Evolutionary conservation across 2,329 filamentous ascomycete species (phyloP).

Genomic region (Exophiala sp.): DNA sequence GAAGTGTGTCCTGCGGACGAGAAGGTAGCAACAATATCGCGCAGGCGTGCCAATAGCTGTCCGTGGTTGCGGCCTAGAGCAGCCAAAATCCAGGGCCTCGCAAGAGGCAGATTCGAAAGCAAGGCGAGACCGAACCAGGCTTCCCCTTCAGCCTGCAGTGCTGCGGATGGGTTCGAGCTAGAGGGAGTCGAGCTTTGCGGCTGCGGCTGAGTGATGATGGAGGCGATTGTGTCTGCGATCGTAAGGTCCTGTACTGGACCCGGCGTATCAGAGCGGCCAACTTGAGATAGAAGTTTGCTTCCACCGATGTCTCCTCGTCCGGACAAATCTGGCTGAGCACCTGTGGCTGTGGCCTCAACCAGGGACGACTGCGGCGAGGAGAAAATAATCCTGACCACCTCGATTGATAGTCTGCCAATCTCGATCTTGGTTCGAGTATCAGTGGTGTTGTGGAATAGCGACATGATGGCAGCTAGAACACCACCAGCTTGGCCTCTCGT

Average conservation of each 20-base stretch:
- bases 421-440: slow-evolving; percentile 15
- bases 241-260: not conserved
- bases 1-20: not conserved
- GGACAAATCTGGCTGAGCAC: too few species aligned
- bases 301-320: too few species aligned
- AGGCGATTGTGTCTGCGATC: slow-evolving; percentile 10
- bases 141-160: slow-evolving; percentile 12
- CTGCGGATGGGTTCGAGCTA: not conserved
- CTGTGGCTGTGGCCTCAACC: not conserved
- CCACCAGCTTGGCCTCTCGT: not conserved
- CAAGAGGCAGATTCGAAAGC: slow-evolving; percentile 8
- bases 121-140: slow-evolving; percentile 23
- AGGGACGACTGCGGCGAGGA: not conserved
- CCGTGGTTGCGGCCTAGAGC: slow-evolving; percentile 4
- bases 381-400: slow-evolving; percentile 17
- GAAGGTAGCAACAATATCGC: not conserved
- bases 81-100: slow-evolving; percentile 6
- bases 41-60: slow-evolving; percentile 5
- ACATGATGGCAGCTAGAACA: slow-evolving; percentile 4
- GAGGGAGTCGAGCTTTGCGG: not conserved
- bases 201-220: slow-evolving; percentile 5
- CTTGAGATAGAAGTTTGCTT: not conserved
- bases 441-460: slow-evolving; percentile 11
- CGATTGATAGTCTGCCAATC: slow-evolving; percentile 17
- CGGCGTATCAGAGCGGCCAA: not conserved